Conservation (phyloP, 2,329 filamentous ascomycete species). For the Sclerotinia sclerotiorum region DNA sequence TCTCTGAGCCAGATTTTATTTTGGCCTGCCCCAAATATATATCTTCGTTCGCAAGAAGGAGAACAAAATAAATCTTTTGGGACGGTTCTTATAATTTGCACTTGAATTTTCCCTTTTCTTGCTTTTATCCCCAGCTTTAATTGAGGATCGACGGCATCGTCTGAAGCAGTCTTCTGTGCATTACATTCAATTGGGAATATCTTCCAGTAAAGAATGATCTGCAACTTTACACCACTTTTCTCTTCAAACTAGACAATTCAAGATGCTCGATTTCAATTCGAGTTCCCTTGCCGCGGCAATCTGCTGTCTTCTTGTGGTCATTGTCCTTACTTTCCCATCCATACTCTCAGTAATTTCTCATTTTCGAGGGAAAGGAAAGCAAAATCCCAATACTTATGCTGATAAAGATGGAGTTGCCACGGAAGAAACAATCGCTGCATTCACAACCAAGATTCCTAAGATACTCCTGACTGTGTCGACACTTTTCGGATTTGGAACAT, state of each 20-base stretch:
- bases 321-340: slow-evolving; percentile 44
- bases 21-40: background rate
- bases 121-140: background rate
- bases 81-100: background rate
- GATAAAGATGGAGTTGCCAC: slow-evolving; percentile 71
- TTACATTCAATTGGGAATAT: background rate
- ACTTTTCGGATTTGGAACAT: slow-evolving; percentile 53
- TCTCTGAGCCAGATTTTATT: background rate
- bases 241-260: slow-evolving; percentile 1
- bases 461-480: slow-evolving; percentile 54
- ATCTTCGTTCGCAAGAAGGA: background rate
- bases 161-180: background rate
- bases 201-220: slow-evolving; percentile 13
- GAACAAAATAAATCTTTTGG: background rate
- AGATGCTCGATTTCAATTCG: slow-evolving; percentile 57
- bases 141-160: background rate
- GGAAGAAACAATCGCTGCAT: slow-evolving; percentile 59
- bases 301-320: slow-evolving; percentile 41
- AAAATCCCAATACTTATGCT: slow-evolving; percentile 53
- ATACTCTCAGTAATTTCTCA: slow-evolving; percentile 42
- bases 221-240: background rate
- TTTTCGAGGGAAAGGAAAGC: slow-evolving; percentile 36
- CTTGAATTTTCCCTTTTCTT: background rate
- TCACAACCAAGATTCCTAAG: slow-evolving; percentile 61
- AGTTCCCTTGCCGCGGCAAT: slow-evolving; percentile 33